Base-by-base conservation (phyloP, 139 green algal genomes). In the Nannochloris sp. region DNA sequence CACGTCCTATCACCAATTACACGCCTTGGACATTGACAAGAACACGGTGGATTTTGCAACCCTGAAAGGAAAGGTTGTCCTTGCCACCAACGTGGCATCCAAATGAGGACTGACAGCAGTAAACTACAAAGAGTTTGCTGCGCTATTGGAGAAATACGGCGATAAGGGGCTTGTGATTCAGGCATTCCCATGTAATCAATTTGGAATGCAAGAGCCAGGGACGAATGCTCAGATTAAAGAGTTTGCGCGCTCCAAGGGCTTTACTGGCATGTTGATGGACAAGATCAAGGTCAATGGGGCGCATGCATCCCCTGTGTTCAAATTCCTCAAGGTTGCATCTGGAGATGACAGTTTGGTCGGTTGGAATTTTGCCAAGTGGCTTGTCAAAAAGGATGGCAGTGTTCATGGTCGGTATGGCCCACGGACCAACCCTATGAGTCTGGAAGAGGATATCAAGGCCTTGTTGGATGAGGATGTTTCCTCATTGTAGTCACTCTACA, bases 121-220 rank as follows among this genome's bases (percentile, higher is more conserved):
- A 37, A 66, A 66, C 36, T 66, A 66, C 31, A 53, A 76, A 55
- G 66, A 69, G 37, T 77, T 78, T 43, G 36, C 26, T 25, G 67
- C 26, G 67, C 30, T 78, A 13, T 50, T 63, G 1, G 58, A 70
- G 2, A 78, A 77, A 53, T 78, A 78, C 11, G 29, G 9, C 3
- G 49, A 71, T 10, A 23, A 70, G 29, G 59, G 59, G 1, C 37
- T 78, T 31, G 17, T 59, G 43, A 69, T 78, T 25, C 17, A 46
- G 46, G 71, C 71, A 11, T 78, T 78, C 43, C 71, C 71, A n/a
- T 77, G 71, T 51, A 77, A 77, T 31, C 70, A 77, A 48, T 75
- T 77, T 49, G 67, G 28, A 10, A 50, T 59, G 12, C 71, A 78
- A 33, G 71, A 78, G 63, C 71, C 71, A 26, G 71, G 71, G n/a